Evolutionary conservation across 306 rosid genomes (phyloP).

Genomic region (Trifolium dubium): DNA sequence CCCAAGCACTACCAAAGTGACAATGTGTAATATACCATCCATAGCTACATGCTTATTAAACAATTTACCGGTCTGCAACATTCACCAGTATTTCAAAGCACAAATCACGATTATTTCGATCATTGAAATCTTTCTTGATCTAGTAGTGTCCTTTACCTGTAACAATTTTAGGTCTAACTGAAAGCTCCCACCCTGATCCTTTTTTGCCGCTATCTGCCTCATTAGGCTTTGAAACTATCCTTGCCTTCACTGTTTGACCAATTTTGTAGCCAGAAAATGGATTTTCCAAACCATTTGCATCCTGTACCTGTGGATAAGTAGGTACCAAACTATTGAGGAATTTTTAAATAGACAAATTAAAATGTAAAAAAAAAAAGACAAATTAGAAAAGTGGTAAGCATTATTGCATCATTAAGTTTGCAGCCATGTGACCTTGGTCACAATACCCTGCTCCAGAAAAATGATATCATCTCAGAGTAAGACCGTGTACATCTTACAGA

Average conservation of each 20-base stretch:
- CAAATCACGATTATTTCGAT: neutral
- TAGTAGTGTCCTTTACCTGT: constrained; percentile 52
- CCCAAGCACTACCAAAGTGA: neutral
- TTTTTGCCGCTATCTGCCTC: constrained; percentile 52
- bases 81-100: constrained; percentile 1
- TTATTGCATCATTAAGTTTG: neutral
- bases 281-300: constrained; percentile 58
- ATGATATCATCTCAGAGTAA: neutral
- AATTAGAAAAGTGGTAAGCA: constrained; percentile 7
- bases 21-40: neutral
- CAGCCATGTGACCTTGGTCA: constrained; percentile 17
- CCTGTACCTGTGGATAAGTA: constrained; percentile 60
- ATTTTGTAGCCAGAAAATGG: constrained; percentile 70
- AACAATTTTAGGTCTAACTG: constrained; percentile 63
- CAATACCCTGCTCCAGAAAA: constrained; percentile 23
- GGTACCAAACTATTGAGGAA: constrained; percentile 24
- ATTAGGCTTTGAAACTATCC: constrained; percentile 71
- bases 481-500: neutral
- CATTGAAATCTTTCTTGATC: neutral
- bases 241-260: constrained; percentile 83
- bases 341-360: neutral
- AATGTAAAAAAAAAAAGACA: neutral
- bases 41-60: constrained; percentile 5
- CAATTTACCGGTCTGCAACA: neutral
- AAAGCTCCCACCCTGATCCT: constrained; percentile 75